phyloP scores from a whole-genome alignment of 1,284 basidiomycete species.

The Ustilago esculenta region DNA sequence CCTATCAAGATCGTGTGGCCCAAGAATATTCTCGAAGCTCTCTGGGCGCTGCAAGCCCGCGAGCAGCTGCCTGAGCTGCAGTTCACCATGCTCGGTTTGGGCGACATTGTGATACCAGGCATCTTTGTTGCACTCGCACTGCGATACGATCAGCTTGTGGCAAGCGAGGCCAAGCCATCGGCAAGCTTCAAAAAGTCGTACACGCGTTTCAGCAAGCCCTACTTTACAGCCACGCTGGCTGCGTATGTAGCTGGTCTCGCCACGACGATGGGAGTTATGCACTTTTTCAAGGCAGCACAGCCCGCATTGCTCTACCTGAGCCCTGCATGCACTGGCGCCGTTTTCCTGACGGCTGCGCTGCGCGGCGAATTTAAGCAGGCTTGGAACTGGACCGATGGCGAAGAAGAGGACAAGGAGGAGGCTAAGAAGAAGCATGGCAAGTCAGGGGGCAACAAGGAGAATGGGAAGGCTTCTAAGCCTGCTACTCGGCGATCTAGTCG shows the following conservation, averaged over 20 bases:
- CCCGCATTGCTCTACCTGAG: slow-evolving; percentile 89
- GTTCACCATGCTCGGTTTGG: slow-evolving; percentile 90
- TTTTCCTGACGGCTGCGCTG: slow-evolving; percentile 64
- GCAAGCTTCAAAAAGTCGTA: slow-evolving; percentile 49
- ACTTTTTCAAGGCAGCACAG: slow-evolving; percentile 80
- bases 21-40: slow-evolving; percentile 64
- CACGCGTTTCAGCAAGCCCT: slow-evolving; percentile 75
- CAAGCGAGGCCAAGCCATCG: slow-evolving; percentile 66
- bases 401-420: slow-evolving; percentile 39
- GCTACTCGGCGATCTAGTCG: slow-evolving; percentile 25
- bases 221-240: slow-evolving; percentile 78
- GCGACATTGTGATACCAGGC: slow-evolving; percentile 90
- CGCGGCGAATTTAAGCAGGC: slow-evolving; percentile 67
- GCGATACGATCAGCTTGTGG: slow-evolving; percentile 79
- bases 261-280: slow-evolving; percentile 88
- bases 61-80: slow-evolving; percentile 69
- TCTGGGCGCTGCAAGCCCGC: slow-evolving; percentile 18
- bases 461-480: slow-evolving; percentile 15
- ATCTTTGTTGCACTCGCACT: slow-evolving; percentile 87
- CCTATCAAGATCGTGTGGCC: slow-evolving; percentile 76
- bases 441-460: slow-evolving; percentile 10
- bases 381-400: slow-evolving; percentile 57
- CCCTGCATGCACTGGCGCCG: slow-evolving; percentile 71
- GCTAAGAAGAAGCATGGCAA: slow-evolving; percentile 21
- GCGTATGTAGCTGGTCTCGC: slow-evolving; percentile 83